Percentiles rank a stretch among this genome's conserved stretches.
Conservation (phyloP, 108 stramenopile species). For the Aurantiochytrium sp. region DNA sequence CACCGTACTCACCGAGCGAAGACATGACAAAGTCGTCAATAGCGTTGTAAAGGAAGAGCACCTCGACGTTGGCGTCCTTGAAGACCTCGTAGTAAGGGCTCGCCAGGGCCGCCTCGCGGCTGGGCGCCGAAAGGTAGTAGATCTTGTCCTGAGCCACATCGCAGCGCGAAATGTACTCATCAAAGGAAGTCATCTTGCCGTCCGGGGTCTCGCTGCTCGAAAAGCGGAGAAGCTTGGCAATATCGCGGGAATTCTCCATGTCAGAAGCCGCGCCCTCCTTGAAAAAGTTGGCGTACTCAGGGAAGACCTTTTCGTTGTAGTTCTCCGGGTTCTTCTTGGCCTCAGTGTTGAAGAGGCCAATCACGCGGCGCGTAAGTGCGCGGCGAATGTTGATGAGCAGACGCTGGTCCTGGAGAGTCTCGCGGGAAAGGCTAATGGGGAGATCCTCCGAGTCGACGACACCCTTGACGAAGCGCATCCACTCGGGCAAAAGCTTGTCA, state of each 20-base stretch:
- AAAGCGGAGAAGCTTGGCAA: conserved; percentile 88
- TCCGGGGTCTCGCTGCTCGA: conserved; percentile 71
- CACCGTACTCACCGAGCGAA: conserved; percentile 76
- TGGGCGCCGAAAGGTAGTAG: conserved; percentile 90
- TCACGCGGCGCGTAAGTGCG: conserved; percentile 77
- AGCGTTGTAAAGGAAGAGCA: conserved; percentile 77
- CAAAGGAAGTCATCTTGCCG: conserved; percentile 74
- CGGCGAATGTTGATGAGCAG: conserved; percentile 74
- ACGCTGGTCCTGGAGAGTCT: conserved; percentile 91
- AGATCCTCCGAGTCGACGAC: conserved; percentile 98
- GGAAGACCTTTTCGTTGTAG: conserved; percentile 79
- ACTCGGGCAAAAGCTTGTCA: conserved; percentile 88
- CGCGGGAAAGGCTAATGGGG: conserved; percentile 85
- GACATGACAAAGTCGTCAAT: conserved; percentile 98
- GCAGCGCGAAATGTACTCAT: conserved; percentile 87
- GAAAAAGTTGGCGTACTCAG: conserved; percentile 83
- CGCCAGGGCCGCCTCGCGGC: conserved; percentile 75
- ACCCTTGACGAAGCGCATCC: conserved; percentile 87
- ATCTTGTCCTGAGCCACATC: conserved; percentile 89
- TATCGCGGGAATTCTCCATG: conserved; percentile 64
- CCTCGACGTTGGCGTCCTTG: conserved; percentile 67
- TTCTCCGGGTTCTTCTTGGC: conserved; percentile 76
- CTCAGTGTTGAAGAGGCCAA: conserved; percentile 68
- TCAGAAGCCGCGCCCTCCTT: conserved; percentile 95
- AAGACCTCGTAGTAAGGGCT: conserved; percentile 96